Conservation (phyloP, 495 filamentous ascomycete species). For the Usnea hakonensis region DNA sequence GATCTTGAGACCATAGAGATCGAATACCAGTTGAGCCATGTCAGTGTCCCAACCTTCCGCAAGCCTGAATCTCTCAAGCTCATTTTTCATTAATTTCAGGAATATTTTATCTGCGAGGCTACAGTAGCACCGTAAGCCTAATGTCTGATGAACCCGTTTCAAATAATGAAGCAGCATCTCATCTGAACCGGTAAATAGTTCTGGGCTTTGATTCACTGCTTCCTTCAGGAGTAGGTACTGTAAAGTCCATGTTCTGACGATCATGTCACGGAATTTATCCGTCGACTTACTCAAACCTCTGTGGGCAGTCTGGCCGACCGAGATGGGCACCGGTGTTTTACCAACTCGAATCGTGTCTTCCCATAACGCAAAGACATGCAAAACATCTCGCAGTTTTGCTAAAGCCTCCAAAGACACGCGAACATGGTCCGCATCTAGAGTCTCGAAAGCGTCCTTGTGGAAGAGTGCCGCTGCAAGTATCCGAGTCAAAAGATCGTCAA, state of each 20-base stretch:
- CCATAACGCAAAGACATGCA: slow-evolving; percentile 70
- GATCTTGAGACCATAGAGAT: slow-evolving; percentile 77
- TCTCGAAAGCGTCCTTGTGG: slow-evolving; percentile 64
- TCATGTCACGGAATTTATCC: slow-evolving; percentile 75
- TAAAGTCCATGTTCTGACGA: slow-evolving; percentile 79
- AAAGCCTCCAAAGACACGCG: slow-evolving; percentile 61
- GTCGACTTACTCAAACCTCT: slow-evolving; percentile 47
- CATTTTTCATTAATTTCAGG: slow-evolving; percentile 78
- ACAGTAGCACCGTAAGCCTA: slow-evolving; percentile 83
- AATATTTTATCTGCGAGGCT: slow-evolving; percentile 77
- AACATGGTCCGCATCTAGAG: slow-evolving; percentile 70
- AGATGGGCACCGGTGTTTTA: slow-evolving; percentile 41
- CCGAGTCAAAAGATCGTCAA: slow-evolving; percentile 67
- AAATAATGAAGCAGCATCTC: slow-evolving; percentile 69
- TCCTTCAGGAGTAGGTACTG: slow-evolving; percentile 69
- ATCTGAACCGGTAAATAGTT: slow-evolving; percentile 51
- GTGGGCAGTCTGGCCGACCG: slow-evolving; percentile 38
- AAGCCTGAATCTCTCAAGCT: slow-evolving; percentile 56
- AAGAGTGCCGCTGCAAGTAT: slow-evolving; percentile 57
- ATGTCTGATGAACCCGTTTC: slow-evolving; percentile 67
- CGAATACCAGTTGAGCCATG: slow-evolving; percentile 77
- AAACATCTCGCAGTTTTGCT: slow-evolving; percentile 55
- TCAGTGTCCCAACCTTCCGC: slow-evolving; percentile 69
- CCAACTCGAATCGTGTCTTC: slow-evolving; percentile 76
- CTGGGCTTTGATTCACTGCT: slow-evolving; percentile 57